Conservation (phyloP, 2,329 filamentous ascomycete species). For the Tolypocladium tundrense region DNA sequence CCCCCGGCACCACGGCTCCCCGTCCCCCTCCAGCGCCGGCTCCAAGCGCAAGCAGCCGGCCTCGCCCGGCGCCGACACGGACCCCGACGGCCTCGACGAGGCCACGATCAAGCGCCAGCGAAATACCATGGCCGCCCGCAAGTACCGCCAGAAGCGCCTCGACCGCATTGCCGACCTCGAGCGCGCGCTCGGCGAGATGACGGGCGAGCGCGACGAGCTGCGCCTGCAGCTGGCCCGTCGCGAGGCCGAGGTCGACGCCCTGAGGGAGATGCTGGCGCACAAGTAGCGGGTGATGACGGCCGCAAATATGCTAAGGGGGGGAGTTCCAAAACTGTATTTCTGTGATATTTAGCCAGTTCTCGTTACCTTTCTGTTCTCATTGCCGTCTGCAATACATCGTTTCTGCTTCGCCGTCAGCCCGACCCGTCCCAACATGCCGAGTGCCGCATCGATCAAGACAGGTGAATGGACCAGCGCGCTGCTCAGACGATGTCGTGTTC, state of each 20-base stretch:
- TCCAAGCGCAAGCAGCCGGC: conserved; percentile 8
- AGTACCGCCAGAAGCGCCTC: conserved; percentile 60
- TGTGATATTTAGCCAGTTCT: not conserved
- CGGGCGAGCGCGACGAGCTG: conserved; percentile 52
- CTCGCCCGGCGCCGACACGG: conserved; percentile 1
- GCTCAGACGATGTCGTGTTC: conserved; percentile 20
- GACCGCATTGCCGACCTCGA: conserved; percentile 57
- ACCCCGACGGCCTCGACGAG: conserved; percentile 12
- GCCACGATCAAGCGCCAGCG: conserved; percentile 47
- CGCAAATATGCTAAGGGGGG: not conserved
- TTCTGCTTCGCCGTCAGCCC: not conserved
- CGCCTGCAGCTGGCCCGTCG: conserved; percentile 51
- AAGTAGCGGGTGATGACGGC: conserved; percentile 12
- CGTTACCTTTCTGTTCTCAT: no score
- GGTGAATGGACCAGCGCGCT: not conserved
- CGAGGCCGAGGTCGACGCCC: conserved; percentile 53
- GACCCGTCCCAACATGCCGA: not conserved
- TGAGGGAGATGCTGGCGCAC: conserved; percentile 38
- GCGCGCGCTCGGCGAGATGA: conserved; percentile 44
- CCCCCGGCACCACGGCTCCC: conserved; percentile 1
- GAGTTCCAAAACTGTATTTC: not conserved
- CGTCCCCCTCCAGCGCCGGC: conserved; percentile 4
- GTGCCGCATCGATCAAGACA: no score
- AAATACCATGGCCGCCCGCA: conserved; percentile 62
- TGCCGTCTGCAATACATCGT: not conserved